Percentiles rank a stretch among this genome's conserved stretches.
phyloP scores from a whole-genome alignment of 306 rosid genomes.

The Hippophae rhamnoides region DNA sequence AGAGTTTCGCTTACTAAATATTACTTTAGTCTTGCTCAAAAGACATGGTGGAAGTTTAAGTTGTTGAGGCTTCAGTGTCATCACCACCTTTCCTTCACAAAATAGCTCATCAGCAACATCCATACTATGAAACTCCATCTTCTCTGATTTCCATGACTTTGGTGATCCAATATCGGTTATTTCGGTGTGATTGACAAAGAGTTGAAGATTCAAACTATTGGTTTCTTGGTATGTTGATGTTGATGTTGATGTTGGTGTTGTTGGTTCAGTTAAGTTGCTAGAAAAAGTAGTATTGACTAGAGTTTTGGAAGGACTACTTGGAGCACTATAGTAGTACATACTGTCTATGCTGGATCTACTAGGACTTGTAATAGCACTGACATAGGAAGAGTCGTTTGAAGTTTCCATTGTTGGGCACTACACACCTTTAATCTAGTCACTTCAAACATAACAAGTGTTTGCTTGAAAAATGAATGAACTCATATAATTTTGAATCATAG shows the following conservation, averaged over 20 bases:
- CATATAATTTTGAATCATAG: conserved; percentile 18
- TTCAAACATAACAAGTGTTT: conserved; percentile 2
- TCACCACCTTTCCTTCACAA: conserved; percentile 62
- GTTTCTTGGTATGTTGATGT: conserved; percentile 31
- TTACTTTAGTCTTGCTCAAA: conserved; percentile 14
- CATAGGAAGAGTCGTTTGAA: conserved; percentile 20
- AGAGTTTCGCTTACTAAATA: conserved; percentile 16
- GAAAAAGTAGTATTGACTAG: conserved; percentile 1
- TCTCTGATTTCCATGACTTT: not conserved
- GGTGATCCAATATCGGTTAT: conserved; percentile 9
- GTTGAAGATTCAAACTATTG: conserved; percentile 25
- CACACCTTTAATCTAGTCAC: not conserved
- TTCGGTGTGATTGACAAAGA: conserved; percentile 33
- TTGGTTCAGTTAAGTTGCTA: conserved; percentile 28
- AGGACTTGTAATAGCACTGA: conserved; percentile 29
- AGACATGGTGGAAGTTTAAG: conserved; percentile 86
- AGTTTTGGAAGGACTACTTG: conserved; percentile 52
- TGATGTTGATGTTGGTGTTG: conserved; percentile 37
- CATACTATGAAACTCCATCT: conserved; percentile 32
- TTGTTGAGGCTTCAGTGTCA: conserved; percentile 56
- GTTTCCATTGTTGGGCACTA: conserved; percentile 30
- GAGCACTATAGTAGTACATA: conserved; percentile 52
- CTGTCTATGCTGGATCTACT: conserved; percentile 20
- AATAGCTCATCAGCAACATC: conserved; percentile 82
- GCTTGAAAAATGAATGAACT: conserved; percentile 16